These are phyloP conservation scores for Phaeotremella fagi DNA, from an alignment of 768 basidiomycete species.

Conservation along the genomic window DNA sequence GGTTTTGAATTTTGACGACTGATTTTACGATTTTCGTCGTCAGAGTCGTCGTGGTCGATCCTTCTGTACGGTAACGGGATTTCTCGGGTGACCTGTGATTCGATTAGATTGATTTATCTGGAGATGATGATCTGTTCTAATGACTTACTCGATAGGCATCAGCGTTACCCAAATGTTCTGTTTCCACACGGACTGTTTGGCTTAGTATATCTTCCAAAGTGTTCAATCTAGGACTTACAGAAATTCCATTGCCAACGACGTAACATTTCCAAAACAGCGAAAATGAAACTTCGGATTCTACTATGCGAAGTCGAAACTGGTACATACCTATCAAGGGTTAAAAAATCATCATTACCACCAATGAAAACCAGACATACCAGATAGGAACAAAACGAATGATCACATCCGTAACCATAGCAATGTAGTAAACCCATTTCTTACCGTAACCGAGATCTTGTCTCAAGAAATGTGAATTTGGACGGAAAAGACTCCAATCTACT, in stretches of 20 bases:
- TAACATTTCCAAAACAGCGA: conserved; percentile 67
- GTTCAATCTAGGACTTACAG: conserved; percentile 53
- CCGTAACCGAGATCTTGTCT: conserved; percentile 69
- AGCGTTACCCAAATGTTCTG: conserved; percentile 87
- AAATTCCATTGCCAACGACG: conserved; percentile 90
- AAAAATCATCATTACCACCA: not conserved
- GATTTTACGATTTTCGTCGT: conserved; percentile 24
- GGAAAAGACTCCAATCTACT: conserved; percentile 87
- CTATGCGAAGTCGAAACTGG: conserved; percentile 54
- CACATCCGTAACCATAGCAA: conserved; percentile 60
- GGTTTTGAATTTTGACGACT: not conserved
- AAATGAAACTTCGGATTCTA: conserved; percentile 62
- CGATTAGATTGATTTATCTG: not conserved
- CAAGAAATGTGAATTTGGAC: conserved; percentile 59
- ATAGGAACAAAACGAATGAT: conserved; percentile 78
- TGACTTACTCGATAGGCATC: conserved; percentile 68
- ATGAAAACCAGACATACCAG: conserved; percentile 39
- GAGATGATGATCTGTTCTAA: not conserved
- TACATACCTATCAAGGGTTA: conserved; percentile 54
- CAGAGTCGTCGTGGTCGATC: conserved; percentile 50
- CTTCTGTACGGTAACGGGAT: conserved; percentile 75
- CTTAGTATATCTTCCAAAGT: too few species aligned
- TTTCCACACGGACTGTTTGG: conserved; percentile 75
- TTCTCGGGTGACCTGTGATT: conserved; percentile 62
- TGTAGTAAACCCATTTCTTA: conserved; percentile 36